Conservation (phyloP, 1,139 yeast species). For the Lizanozyma gosingica region DNA sequence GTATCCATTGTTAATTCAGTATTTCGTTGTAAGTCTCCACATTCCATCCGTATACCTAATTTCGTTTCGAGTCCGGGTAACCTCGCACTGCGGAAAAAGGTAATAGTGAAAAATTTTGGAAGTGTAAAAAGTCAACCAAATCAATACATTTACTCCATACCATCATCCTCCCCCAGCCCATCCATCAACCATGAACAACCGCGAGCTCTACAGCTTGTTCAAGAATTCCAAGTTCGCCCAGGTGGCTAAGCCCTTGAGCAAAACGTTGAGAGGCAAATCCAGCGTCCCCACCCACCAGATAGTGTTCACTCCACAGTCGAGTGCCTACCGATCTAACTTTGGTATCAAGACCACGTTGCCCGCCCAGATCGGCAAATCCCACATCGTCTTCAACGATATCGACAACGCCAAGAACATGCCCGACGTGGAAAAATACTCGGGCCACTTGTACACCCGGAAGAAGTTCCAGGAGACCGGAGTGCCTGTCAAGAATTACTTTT, state of each 20-base stretch:
- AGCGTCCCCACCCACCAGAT: constrained; percentile 37
- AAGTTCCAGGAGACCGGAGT: constrained; percentile 38
- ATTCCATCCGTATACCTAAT: too few relatives aligned
- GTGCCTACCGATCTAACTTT: constrained; percentile 34
- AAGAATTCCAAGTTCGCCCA: constrained; percentile 38
- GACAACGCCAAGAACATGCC: constrained; percentile 39
- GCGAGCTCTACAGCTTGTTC: constrained; percentile 30
- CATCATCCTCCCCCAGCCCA: not conserved
- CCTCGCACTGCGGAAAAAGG: too few relatives aligned
- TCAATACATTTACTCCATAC: too few relatives aligned
- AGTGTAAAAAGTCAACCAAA: too few relatives aligned
- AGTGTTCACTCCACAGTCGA: constrained; percentile 33
- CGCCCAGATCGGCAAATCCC: constrained; percentile 32
- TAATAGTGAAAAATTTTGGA: too few relatives aligned
- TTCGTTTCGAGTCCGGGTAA: too few relatives aligned
- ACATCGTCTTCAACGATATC: constrained; percentile 35
- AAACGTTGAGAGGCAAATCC: constrained; percentile 22
- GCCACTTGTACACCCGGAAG: constrained; percentile 28
- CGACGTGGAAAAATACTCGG: constrained; percentile 38
- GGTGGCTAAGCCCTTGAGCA: constrained; percentile 36
- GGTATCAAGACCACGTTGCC: constrained; percentile 40
- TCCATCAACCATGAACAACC: constrained; percentile 16
- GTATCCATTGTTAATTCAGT: too few relatives aligned
- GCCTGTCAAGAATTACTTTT: constrained; percentile 23
- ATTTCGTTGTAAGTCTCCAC: too few relatives aligned